phyloP scores from a whole-genome alignment of 1,284 basidiomycete genomes.

The Pascua guehoae region DNA sequence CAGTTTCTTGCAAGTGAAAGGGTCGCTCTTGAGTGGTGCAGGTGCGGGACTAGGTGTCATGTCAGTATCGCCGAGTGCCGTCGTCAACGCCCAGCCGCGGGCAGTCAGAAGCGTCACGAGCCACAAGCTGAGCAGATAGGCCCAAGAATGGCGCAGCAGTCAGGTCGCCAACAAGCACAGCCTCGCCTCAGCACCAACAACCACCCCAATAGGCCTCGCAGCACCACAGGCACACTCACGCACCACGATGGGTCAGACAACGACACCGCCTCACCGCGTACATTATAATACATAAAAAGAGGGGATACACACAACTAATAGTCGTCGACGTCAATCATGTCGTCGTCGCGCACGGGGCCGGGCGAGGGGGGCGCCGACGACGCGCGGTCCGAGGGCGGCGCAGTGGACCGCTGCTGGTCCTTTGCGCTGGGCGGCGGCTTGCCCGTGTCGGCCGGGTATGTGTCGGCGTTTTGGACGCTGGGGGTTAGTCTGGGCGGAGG shows the following conservation, averaged over 20 bases:
- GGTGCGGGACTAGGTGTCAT: too few relatives aligned
- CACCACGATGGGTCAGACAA: background rate
- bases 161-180: too few relatives aligned
- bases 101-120: too few relatives aligned
- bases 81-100: too few relatives aligned
- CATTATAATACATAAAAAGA: background rate
- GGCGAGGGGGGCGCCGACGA: background rate
- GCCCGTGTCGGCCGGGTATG: slow-evolving; percentile 12
- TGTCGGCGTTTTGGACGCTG: slow-evolving; percentile 7
- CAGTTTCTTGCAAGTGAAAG: too few relatives aligned
- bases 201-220: too few relatives aligned
- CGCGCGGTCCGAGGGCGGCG: background rate
- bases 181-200: too few relatives aligned
- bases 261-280: background rate
- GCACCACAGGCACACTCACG: too few relatives aligned
- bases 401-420: background rate
- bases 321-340: slow-evolving; percentile 4
- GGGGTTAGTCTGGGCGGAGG: background rate
- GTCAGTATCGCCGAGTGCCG: too few relatives aligned
- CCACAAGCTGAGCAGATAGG: too few relatives aligned
- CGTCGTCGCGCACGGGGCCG: background rate
- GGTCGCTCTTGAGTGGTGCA: background rate
- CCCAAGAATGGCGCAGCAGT: too few relatives aligned
- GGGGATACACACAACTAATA: slow-evolving; percentile 2
- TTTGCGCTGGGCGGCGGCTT: background rate